Percentiles rank a stretch among this genome's conserved stretches.
Conservation (phyloP, 2,329 filamentous ascomycete species). For the Aspergillus awamori region DNA sequence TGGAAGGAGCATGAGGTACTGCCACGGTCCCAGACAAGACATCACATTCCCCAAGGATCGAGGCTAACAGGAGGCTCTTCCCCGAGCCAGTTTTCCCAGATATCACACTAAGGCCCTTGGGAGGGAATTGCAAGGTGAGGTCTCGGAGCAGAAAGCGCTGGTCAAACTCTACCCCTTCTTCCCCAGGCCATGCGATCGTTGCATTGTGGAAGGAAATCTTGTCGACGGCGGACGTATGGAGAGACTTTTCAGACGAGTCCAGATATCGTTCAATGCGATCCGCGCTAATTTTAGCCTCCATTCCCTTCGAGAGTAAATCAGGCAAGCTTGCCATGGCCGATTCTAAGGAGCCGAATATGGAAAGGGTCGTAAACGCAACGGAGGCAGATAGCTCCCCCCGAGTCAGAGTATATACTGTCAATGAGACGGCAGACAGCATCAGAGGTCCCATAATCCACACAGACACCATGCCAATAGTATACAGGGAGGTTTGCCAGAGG, state of each 20-base stretch:
- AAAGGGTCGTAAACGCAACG: conserved; percentile 75
- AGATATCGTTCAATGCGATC: conserved; percentile 74
- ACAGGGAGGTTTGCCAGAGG: conserved; percentile 67
- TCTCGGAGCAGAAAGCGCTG: conserved; percentile 63
- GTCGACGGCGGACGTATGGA: conserved; percentile 55
- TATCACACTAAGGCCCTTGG: conserved; percentile 72
- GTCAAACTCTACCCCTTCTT: conserved; percentile 50
- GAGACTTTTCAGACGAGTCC: conserved; percentile 66
- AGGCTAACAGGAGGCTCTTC: conserved; percentile 72
- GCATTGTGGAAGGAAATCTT: conserved; percentile 68
- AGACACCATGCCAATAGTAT: conserved; percentile 64
- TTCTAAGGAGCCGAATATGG: conserved; percentile 73
- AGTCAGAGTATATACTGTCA: conserved; percentile 68
- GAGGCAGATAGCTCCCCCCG: conserved; percentile 68
- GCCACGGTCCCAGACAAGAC: conserved; percentile 64
- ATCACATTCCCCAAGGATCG: conserved; percentile 75
- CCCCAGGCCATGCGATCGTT: conserved; percentile 73
- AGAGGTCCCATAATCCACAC: conserved; percentile 75
- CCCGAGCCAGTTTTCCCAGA: conserved; percentile 77
- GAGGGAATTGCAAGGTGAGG: conserved; percentile 68
- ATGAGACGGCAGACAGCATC: conserved; percentile 69
- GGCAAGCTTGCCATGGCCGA: conserved; percentile 70
- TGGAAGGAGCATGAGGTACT: conserved; percentile 51
- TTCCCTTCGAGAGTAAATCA: conserved; percentile 68
- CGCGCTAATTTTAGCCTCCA: conserved; percentile 75